Base-by-base conservation (phyloP, 306 rosid species). In the Quercus variabilis region DNA sequence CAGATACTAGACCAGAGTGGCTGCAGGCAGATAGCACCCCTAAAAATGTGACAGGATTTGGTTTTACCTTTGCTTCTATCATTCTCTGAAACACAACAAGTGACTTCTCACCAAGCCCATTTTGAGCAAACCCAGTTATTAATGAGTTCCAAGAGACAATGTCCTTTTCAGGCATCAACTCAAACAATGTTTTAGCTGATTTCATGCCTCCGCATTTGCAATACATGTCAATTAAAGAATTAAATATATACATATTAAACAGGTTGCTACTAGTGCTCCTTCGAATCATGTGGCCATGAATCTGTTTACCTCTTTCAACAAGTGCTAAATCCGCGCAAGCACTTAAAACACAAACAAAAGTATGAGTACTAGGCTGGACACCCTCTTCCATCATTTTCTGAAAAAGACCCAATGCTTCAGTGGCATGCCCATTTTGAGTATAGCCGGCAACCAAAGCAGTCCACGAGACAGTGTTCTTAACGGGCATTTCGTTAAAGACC, bases 191-290 rank as follows among this genome's bases (percentile, higher is more conserved):
- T 76, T 78, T 78, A 69, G 91, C 89, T 49, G 92, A 85, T 81
- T 77, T 82, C 89, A 82, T 81, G 81, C 84, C 88, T 35, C 95
- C 91, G 67, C 89, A 82, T 77, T 89, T 89, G 23, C 89, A 80
- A 82, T 89, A 91, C 91, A 89, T 75, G 77, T 91, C 88, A 75
- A 89, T 67, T 76, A 89, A 81, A 80, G 92, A 86, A 85, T 91
- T 91, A 30, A 23, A 80, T 41, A 85, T 51, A 60, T 78, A 81
- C 75, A 80, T 81, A 75, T 86, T 85, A 49, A 82, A 76, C 55
- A 84, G 69, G 77, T 89, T 68, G 18, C 46, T 79, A 46, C 76
- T 79, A 71, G 28, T 70, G 65, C 75, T 73, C 62, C 82, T 75
- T 79, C 85, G 86, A 51, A 84, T 63, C 73, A 85, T 79, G 52